Evolutionary conservation across 2,329 filamentous ascomycete genomes (phyloP), one percentile per base, ranked within the genome.

Genomic region (Zymoseptoria brevis): DNA sequence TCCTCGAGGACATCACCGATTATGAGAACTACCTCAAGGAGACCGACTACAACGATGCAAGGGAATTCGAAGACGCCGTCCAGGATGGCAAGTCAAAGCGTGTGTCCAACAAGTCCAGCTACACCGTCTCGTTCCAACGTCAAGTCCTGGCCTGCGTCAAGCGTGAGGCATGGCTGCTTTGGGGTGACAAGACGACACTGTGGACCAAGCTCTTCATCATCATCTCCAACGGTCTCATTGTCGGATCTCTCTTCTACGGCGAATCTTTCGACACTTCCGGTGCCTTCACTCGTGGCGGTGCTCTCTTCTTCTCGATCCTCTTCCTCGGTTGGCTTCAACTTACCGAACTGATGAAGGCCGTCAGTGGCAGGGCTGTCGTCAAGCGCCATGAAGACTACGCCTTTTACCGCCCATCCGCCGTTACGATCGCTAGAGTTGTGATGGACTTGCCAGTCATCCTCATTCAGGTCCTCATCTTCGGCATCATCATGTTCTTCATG

Each of bases 191-290:
- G 60, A 85, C 85, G 0, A 87, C 88, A 0, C 79, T 94, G 1
- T 87, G 85, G 72, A 93, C 88, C 49, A 94, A 93, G 65, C 80
- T 88, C 60, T 88, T 90, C 73, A 90, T 90, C 70, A 88, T 91
- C 67, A 74, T 93, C 59, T 81, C 86, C 59, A 89, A 89, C 71
- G 82, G 75, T 57, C 79, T 95, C 8, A 89, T 95, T 62, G 86
- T 92, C 57, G 87, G 88, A 1, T 89, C 87, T 1, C 78, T 94
- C 19, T 94, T 94, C 75, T 89, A 90, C 67, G 88, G 83, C 11
- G 78, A 86, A 68, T 75, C 82, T 0, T 67, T 80, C 4, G 77
- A 82, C 66, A 86, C 84, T 1, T 78, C 75, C 49, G 85, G 85
- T 41, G 82, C 84, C 11, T 88, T 88, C 71, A 76, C 80, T 4